Evolutionary conservation across 345 rosid species (phyloP).

Genomic region (Raphanus sativus): DNA sequence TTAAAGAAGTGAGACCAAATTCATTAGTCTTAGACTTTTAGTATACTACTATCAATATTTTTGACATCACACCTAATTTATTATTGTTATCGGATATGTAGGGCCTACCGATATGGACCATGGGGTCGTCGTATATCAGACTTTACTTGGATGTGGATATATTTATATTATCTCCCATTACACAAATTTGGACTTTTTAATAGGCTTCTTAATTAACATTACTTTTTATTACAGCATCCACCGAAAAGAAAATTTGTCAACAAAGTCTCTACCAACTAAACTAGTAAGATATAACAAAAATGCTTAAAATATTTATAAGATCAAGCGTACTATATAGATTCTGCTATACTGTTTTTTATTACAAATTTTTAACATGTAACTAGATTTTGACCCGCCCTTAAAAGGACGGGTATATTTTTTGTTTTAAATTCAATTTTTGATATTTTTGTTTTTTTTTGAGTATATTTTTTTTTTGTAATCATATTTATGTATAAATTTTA

Average conservation of each 20-base stretch:
- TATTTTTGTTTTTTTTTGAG: too few relatives aligned
- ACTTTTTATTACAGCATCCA: neutral
- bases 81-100: neutral
- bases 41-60: neutral
- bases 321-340: neutral
- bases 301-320: neutral
- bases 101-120: too few relatives aligned
- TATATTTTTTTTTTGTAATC: too few relatives aligned
- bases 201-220: neutral
- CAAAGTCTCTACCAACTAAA: neutral
- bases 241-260: neutral
- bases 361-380: neutral
- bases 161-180: neutral
- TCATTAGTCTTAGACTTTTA: neutral
- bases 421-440: too few relatives aligned
- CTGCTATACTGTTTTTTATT: neutral
- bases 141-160: neutral
- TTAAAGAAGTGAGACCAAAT: slow-evolving; percentile 15
- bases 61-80: slow-evolving; percentile 12
- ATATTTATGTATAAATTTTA: too few relatives aligned
- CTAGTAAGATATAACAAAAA: neutral
- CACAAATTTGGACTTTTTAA: neutral
- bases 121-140: neutral
- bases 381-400: too few relatives aligned
- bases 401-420: too few relatives aligned